These are phyloP conservation scores for Antitrichia curtipendula DNA, from an alignment of 225 moss, liverwort and hornwort species.

Conservation along the genomic window DNA sequence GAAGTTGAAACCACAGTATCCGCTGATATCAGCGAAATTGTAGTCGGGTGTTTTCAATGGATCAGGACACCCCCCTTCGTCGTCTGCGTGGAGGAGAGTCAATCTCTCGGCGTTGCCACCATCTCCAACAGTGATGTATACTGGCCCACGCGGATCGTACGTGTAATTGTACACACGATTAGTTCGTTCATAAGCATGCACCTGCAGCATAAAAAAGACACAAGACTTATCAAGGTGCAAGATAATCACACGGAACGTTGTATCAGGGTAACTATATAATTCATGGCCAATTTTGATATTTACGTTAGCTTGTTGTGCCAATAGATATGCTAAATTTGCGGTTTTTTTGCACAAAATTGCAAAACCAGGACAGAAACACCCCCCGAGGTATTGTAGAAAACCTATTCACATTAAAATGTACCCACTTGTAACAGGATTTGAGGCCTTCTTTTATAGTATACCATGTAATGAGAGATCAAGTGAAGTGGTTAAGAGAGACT, in stretches of 20 bases:
- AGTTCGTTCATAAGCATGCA: slow-evolving; percentile 80
- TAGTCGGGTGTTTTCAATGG: slow-evolving; percentile 15
- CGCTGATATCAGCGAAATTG: slow-evolving; percentile 18
- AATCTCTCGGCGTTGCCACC: slow-evolving; percentile 78
- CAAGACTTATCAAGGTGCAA: neutral
- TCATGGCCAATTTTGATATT: neutral
- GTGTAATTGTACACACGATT: slow-evolving; percentile 76
- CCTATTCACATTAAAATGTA: neutral
- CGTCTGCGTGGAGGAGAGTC: slow-evolving; percentile 52
- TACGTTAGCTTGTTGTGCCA: neutral
- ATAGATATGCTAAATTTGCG: neutral
- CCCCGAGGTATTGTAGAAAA: neutral
- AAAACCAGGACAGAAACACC: neutral
- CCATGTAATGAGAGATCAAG: neutral
- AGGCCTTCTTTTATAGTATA: no score
- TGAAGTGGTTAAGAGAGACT: neutral
- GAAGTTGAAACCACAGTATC: slow-evolving; percentile 71
- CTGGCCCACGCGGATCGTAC: slow-evolving; percentile 48
- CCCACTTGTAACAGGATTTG: neutral
- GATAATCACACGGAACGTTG: no score
- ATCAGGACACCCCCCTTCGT: slow-evolving; percentile 31
- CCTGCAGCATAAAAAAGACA: slow-evolving; percentile 14
- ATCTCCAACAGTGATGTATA: slow-evolving; percentile 70
- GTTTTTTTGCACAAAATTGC: neutral
- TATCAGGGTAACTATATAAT: no score